Base-by-base conservation (phyloP, 345 rosid genomes). In the Citrus trifoliata region DNA sequence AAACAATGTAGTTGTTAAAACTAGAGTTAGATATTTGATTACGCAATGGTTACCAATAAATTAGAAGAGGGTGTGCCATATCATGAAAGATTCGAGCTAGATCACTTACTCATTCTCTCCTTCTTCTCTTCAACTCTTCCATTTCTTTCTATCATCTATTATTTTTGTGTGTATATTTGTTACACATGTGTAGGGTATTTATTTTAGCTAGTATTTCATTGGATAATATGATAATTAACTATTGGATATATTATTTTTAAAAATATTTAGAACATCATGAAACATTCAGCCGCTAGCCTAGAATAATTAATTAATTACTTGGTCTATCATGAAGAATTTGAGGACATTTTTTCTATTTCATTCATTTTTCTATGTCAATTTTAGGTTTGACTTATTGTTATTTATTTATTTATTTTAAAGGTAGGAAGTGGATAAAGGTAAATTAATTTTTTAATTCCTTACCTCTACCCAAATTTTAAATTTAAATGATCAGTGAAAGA, bases 61-160 rank as follows among this genome's bases (percentile, higher is more conserved):
- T 22, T 21, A 56, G 24, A 30, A 30, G n/a, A 73, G 76, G 25
- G 58, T 19, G 70, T 19, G 61, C 69, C 64, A 10, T n/a, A 70
- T 75, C 64, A 24, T 24, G 33, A n/a, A n/a, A n/a, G 76, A 61
- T 80, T 80, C n/a, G 21, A 75, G 40, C 58, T 13, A 24, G 25
- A 62, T 51, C 66, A 71, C 58, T 51, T 25, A 24, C 12, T 77
- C 30, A 58, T 18, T 35, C 73, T 58, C 61, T 33, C 46, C 12
- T 55, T 10, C 21, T 66, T 80, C 73, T 61, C 21, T 48, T 30
- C 12, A 65, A 37, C 67, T 51, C 77, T 64, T 38, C 58, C 68
- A 37, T 25, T 10, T 7, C 10, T 4, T 12, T 62, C 21, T 10
- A 19, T 66, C 12, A 1, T 51, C 22, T 51, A 18, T 42, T 42